Evolutionary conservation across 345 rosid genomes (phyloP).

Genomic region (Melaleuca quinquenervia): DNA sequence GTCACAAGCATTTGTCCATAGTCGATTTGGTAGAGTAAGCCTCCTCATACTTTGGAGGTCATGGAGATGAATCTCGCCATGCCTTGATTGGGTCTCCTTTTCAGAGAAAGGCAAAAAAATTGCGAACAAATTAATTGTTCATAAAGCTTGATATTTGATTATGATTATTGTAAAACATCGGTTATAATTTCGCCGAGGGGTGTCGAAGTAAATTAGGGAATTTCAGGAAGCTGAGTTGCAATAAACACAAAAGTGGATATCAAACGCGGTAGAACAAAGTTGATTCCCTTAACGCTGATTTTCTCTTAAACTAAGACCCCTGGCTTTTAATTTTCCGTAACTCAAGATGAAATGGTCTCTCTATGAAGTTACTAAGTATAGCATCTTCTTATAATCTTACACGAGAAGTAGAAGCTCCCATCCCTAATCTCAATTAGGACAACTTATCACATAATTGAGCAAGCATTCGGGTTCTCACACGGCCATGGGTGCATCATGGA

Average conservation of each 20-base stretch:
- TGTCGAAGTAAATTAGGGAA: neutral
- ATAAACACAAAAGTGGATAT: neutral
- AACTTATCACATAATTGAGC: neutral
- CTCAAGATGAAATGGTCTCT: neutral
- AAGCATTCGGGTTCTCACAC: conserved; percentile 6
- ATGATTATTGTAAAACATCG: too few relatives aligned
- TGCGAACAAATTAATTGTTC: too few relatives aligned
- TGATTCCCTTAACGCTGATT: neutral
- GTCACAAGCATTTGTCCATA: too few relatives aligned
- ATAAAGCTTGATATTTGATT: too few relatives aligned
- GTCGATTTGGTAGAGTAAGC: too few relatives aligned
- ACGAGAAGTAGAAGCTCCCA: neutral
- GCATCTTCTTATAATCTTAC: neutral
- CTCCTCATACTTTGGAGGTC: too few relatives aligned
- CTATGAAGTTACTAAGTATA: neutral
- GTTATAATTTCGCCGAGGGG: neutral
- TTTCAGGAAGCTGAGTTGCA: neutral
- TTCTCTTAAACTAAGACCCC: neutral
- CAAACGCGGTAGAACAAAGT: neutral
- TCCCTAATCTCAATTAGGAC: neutral
- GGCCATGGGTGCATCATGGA: too few relatives aligned
- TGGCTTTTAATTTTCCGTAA: neutral
- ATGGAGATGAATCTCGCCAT: too few relatives aligned
- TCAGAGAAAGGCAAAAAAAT: too few relatives aligned
- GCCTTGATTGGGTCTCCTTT: too few relatives aligned